Evolutionary conservation across 768 basidiomycete genomes (phyloP).

Genomic region (Trametes coccinea): DNA sequence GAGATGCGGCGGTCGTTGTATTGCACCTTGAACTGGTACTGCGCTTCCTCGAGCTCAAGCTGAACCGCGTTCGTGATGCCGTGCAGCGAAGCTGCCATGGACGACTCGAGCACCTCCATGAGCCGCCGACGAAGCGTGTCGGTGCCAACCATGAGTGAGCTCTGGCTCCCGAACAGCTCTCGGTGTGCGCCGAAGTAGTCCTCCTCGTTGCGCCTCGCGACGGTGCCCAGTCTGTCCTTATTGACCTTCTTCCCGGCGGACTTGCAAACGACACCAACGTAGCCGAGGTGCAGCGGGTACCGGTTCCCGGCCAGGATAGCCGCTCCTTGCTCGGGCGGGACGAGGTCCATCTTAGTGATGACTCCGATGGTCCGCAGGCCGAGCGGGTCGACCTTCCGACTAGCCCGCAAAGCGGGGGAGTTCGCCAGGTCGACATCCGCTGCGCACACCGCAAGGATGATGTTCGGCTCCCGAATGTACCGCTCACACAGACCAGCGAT

Average conservation of each 20-base stretch:
- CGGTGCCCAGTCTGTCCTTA: slow-evolving; percentile 49
- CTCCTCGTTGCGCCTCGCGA: slow-evolving; percentile 57
- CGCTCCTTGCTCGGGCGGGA: slow-evolving; percentile 81
- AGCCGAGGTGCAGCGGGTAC: slow-evolving; percentile 96
- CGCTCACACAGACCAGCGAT: slow-evolving; percentile 87
- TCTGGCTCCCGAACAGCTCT: slow-evolving; percentile 60
- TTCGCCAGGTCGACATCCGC: slow-evolving; percentile 99
- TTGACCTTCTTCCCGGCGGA: slow-evolving; percentile 56
- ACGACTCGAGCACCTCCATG: slow-evolving; percentile 97
- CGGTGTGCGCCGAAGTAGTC: slow-evolving; percentile 67
- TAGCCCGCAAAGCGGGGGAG: slow-evolving; percentile 92
- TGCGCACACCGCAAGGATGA: slow-evolving; percentile 97
- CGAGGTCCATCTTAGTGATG: slow-evolving; percentile 98
- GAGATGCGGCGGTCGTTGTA: slow-evolving; percentile 95
- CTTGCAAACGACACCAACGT: slow-evolving; percentile 95
- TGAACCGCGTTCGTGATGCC: slow-evolving; percentile 97
- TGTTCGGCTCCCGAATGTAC: slow-evolving; percentile 99
- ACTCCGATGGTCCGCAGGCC: slow-evolving; percentile 97
- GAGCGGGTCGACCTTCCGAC: slow-evolving; percentile 90
- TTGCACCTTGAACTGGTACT: slow-evolving; percentile 99
- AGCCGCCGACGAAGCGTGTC: slow-evolving; percentile 85
- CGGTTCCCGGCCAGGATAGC: slow-evolving; percentile 82
- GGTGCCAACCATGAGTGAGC: slow-evolving; percentile 85
- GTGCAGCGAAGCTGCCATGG: slow-evolving; percentile 95
- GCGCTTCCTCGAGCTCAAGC: slow-evolving; percentile 93